phyloP scores from a whole-genome alignment of 495 filamentous ascomycete genomes.

The Parathielavia hyrcaniae region DNA sequence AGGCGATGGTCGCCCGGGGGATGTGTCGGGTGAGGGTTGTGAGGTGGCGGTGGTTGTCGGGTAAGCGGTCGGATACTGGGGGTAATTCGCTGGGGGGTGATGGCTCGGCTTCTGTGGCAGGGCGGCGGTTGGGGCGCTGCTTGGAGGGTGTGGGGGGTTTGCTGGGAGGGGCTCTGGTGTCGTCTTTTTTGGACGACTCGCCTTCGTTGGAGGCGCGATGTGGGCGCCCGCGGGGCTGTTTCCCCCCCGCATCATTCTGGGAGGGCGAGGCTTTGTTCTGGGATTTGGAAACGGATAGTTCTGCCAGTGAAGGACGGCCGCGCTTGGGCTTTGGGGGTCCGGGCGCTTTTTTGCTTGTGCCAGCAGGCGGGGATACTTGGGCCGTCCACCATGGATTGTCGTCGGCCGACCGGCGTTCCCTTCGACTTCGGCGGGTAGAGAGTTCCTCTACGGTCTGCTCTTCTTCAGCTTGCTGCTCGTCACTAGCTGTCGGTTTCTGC shows the following conservation, averaged over 20 bases:
- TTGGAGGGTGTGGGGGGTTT: not conserved
- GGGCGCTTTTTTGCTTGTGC: not conserved
- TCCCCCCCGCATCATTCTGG: constrained; percentile 7
- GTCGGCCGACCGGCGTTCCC: constrained; percentile 19
- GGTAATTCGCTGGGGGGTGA: not conserved
- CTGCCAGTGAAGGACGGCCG: constrained; percentile 22
- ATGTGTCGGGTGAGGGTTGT: constrained; percentile 37
- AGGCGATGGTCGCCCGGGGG: constrained; percentile 37
- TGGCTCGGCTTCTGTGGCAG: not conserved
- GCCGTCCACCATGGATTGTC: constrained; percentile 17
- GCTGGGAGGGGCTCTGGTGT: not conserved
- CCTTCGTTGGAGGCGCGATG: not conserved
- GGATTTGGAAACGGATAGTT: constrained; percentile 22
- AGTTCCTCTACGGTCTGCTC: not conserved
- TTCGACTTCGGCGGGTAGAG: constrained; percentile 12
- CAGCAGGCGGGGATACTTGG: constrained; percentile 1
- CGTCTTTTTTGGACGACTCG: not conserved
- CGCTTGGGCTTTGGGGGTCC: constrained; percentile 12
- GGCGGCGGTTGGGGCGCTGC: constrained; percentile 13
- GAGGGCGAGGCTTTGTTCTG: constrained; percentile 19
- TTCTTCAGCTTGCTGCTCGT: not conserved
- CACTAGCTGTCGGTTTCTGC: not conserved
- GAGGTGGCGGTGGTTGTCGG: constrained; percentile 35
- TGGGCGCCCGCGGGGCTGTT: constrained; percentile 6
- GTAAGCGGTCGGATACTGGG: not conserved